A percentile compares a stretch with the other conserved stretches of the same genome.
Conservation (phyloP, 768 basidiomycete species). For the Boletus fagicola region DNA sequence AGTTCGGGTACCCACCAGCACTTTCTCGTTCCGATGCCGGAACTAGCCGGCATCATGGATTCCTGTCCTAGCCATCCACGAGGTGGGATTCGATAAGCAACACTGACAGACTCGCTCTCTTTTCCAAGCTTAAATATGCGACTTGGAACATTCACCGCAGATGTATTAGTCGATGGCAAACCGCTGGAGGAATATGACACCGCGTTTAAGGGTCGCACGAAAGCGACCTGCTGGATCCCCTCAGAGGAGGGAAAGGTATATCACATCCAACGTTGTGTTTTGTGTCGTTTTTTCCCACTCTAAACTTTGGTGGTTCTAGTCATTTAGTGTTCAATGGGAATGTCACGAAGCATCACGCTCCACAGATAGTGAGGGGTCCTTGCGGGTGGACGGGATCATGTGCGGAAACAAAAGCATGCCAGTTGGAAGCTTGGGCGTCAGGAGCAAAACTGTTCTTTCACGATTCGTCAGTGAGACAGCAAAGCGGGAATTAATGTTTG, state of each 20-base stretch:
- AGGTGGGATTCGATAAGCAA: too few relatives aligned
- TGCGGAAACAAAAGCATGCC: too few relatives aligned
- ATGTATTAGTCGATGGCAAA: conserved; percentile 13
- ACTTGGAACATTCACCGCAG: conserved; percentile 15
- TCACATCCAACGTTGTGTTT: background rate
- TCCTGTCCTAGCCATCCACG: too few relatives aligned
- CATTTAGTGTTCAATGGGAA: conserved; percentile 16
- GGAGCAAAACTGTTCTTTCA: background rate
- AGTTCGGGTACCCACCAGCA: too few relatives aligned
- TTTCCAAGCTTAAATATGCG: conserved; percentile 9
- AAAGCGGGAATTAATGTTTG: conserved; percentile 13
- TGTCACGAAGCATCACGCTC: background rate
- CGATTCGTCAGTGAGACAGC: background rate
- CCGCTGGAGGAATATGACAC: conserved; percentile 16
- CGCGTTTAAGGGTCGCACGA: conserved; percentile 2
- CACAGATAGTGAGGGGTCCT: background rate
- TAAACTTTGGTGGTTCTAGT: conserved; percentile 1
- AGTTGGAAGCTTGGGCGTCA: too few relatives aligned
- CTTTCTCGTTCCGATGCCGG: background rate
- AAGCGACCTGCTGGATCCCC: conserved; percentile 22
- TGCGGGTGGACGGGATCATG: conserved; percentile 11
- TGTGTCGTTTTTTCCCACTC: background rate
- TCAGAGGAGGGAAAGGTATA: conserved; percentile 24
- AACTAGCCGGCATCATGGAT: too few relatives aligned
- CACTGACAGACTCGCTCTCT: background rate